A percentile compares a stretch with the other conserved stretches of the same genome.
Conservation (phyloP, 208 protist genomes). For the Endotrypanum monterogeii region DNA sequence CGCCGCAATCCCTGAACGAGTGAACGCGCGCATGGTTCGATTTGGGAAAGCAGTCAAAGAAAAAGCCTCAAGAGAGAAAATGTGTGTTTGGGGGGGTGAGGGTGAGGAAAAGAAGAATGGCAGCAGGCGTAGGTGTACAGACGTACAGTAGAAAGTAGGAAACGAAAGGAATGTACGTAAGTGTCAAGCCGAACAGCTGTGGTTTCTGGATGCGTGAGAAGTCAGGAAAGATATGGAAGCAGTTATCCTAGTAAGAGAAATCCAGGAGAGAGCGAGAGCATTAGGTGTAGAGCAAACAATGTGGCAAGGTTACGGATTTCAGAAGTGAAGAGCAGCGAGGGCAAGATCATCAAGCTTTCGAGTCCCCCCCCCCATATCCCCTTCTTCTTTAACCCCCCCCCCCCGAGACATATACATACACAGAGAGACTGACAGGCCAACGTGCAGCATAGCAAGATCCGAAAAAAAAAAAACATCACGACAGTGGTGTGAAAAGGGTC, state of each 20-base stretch:
- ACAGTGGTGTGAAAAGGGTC: neutral
- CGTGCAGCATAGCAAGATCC: neutral
- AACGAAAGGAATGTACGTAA: neutral
- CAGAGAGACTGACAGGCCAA: neutral
- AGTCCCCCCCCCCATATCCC: too few relatives aligned
- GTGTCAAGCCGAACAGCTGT: neutral
- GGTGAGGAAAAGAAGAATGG: neutral
- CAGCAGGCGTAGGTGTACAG: neutral
- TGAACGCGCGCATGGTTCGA: neutral
- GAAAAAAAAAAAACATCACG: neutral
- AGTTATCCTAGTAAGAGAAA: neutral
- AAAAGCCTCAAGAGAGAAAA: neutral
- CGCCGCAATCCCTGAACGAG: neutral
- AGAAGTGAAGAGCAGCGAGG: neutral
- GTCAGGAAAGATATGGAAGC: neutral
- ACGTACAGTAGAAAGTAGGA: neutral
- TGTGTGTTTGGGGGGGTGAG: neutral
- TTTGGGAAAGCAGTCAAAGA: neutral
- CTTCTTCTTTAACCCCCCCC: too few relatives aligned
- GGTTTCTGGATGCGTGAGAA: neutral
- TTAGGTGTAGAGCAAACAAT: neutral
- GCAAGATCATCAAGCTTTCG: neutral
- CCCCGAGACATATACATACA: too few relatives aligned
- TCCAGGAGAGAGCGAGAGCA: neutral
- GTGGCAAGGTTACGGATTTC: neutral